Evolutionary conservation across 2,329 filamentous ascomycete genomes (phyloP).

Genomic region (Alternaria angustiovoidea): DNA sequence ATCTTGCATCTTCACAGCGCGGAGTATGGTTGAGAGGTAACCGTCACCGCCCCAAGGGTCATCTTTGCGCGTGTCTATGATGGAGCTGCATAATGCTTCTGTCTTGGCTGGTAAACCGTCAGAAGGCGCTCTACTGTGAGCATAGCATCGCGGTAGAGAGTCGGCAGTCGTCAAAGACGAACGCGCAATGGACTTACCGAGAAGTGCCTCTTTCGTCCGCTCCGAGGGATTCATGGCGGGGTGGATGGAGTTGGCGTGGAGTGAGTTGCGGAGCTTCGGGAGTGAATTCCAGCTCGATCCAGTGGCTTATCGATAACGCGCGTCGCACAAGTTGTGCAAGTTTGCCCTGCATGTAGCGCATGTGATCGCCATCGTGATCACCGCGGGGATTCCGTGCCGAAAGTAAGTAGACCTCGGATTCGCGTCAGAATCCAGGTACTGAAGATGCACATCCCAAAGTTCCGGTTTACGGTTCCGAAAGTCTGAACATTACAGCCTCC

Average conservation of each 20-base stretch:
- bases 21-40: constrained; percentile 63
- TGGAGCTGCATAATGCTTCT: constrained; percentile 49
- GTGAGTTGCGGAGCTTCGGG: constrained; percentile 3
- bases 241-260: constrained; percentile 1
- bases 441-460: neutral
- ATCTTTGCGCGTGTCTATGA: constrained; percentile 56
- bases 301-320: constrained; percentile 13
- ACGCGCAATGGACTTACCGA: constrained; percentile 31
- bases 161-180: neutral
- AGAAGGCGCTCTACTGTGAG: neutral
- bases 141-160: neutral
- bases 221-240: constrained; percentile 52
- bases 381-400: neutral
- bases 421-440: neutral
- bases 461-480: neutral
- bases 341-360: neutral
- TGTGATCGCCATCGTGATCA: constrained; percentile 3
- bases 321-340: neutral
- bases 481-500: neutral
- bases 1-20: constrained; percentile 61
- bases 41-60: constrained; percentile 35
- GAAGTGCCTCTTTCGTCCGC: constrained; percentile 53
- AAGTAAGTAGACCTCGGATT: neutral
- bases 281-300: constrained; percentile 3
- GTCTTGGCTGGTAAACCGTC: constrained; percentile 45